Conservation (phyloP, 2,329 filamentous ascomycete genomes). For the Colletotrichum sp. region DNA sequence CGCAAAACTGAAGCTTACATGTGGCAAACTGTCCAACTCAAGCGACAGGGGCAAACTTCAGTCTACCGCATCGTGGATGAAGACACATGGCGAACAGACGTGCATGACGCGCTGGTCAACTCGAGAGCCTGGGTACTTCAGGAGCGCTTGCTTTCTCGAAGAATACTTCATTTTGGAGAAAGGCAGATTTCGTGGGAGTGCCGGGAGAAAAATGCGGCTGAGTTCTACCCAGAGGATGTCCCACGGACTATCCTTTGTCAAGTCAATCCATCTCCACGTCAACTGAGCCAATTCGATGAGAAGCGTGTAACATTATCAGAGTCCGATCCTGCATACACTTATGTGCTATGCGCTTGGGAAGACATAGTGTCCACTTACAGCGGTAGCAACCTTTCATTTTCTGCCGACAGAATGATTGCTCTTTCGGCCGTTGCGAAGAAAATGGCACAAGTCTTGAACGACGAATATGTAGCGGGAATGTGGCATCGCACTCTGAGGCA, state of each 20-base stretch:
- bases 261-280: not conserved
- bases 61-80: not conserved
- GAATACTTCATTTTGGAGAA: not conserved
- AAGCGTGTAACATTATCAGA: not conserved
- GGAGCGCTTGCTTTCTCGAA: not conserved
- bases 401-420: not conserved
- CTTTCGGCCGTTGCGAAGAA: not conserved
- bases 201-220: not conserved
- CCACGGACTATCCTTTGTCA: not conserved
- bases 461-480: not conserved
- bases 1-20: not conserved
- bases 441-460: not conserved
- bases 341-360: not conserved
- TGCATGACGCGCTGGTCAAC: not conserved
- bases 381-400: not conserved
- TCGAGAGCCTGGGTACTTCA: slow-evolving; percentile 5
- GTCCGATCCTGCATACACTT: fast-evolving
- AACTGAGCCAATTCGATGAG: not conserved
- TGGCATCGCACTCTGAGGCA: not conserved
- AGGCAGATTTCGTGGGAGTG: slow-evolving; percentile 6
- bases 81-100: not conserved
- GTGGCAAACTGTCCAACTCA: not conserved
- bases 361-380: not conserved
- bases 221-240: not conserved
- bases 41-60: too few relatives aligned